Evolutionary conservation across 1,139 yeast genomes (phyloP), one percentile per base, ranked within the genome.

Genomic region (Diutina ranongensis): DNA sequence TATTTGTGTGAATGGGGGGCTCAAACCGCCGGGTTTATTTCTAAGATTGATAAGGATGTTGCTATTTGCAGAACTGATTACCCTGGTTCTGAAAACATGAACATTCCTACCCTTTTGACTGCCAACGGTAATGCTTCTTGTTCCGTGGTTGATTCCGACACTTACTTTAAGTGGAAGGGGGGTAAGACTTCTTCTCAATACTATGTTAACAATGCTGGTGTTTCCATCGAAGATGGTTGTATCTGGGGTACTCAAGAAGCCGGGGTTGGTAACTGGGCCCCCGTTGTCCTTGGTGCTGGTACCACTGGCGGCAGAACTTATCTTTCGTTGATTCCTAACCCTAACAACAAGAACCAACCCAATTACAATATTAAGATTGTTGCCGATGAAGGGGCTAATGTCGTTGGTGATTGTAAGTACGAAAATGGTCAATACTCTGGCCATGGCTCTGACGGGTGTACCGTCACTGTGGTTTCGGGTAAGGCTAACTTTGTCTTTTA

Each of bases 1-100:
- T 65, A 76, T 67, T 76, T 89, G 59, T 88, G 98, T 74, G 84
- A 74, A 61, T 81, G 94, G 88, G 97, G 95, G 61, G 67, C 66
- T 27, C 65, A 78, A 50, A 64, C 81, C 50, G 94, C 94, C 46
- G 59, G 63, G 46, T 94, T 86, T 54, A 80, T 72, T 45, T 80
- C 83, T 60, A 70, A 83, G 57, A 68, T 84, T 51, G 63, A 65
- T 52, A 60, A 80, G 55, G 72, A 71, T 45, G 89, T 92, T 58
- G 86, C 97, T 49, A 72, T 89, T 58, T 89, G 98, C 75, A 83
- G 96, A 73, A 92, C 98, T 51, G 97, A 92, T 66, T 92, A 92
- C 77, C 98, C 97, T 58, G 97, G 97, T 71, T 83, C 96, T 52
- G 98, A 92, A 74, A 88, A 87, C 76, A 92, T 92, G 97, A 89